A percentile compares a stretch with the other conserved stretches of the same genome.
phyloP scores from a whole-genome alignment of 768 basidiomycete species.

The Russula dissimulans region DNA sequence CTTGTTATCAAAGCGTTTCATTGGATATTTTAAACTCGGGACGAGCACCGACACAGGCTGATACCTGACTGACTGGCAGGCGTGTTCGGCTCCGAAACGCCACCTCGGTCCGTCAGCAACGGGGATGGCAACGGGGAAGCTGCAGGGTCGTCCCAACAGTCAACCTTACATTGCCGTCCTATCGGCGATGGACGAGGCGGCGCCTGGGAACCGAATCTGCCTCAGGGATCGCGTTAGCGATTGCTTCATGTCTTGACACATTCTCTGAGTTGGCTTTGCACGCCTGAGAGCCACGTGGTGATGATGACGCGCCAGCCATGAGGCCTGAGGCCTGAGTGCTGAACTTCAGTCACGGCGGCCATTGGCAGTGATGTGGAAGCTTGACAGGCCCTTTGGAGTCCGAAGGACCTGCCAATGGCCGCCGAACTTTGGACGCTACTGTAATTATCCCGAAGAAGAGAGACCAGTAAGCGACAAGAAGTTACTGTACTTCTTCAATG shows the following conservation, averaged over 20 bases:
- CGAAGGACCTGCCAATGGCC: too few relatives aligned
- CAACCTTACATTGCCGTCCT: background rate
- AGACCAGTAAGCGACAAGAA: too few relatives aligned
- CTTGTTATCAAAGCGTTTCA: too few relatives aligned
- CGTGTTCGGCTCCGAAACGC: background rate
- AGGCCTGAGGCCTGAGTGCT: too few relatives aligned
- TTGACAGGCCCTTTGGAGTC: too few relatives aligned
- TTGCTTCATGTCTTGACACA: background rate
- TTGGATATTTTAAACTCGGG: background rate
- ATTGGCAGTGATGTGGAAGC: too few relatives aligned
- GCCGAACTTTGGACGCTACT: too few relatives aligned
- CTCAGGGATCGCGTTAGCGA: background rate
- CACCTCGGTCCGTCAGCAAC: background rate
- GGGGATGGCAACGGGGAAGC: background rate
- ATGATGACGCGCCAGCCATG: background rate
- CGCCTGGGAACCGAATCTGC: background rate
- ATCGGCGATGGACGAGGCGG: background rate
- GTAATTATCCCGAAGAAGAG: too few relatives aligned
- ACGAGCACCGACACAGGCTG: background rate
- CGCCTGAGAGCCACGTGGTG: background rate
- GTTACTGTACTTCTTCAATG: too few relatives aligned
- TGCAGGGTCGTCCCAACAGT: background rate
- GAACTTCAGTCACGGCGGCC: too few relatives aligned
- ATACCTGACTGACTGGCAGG: too few relatives aligned
- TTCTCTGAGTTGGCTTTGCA: background rate